These are phyloP conservation scores for Allium cepa DNA, from an alignment of 106 monocot genomes.

Conservation along the genomic window DNA sequence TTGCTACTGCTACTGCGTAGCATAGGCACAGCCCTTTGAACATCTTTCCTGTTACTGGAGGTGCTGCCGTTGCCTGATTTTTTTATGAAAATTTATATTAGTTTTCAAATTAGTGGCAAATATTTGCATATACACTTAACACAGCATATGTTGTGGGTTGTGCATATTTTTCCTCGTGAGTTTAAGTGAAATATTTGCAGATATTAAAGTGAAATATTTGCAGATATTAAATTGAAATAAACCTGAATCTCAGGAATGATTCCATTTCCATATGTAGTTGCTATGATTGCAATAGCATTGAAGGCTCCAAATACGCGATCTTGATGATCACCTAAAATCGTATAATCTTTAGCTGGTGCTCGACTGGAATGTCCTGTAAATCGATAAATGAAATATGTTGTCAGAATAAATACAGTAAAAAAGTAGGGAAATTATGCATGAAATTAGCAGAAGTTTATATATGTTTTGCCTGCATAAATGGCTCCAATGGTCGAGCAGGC, in stretches of 20 bases:
- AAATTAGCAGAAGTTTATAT: too few species aligned
- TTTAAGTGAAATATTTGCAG: not conserved
- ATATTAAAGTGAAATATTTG: not conserved
- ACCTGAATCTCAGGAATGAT: conserved; percentile 96
- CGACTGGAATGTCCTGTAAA: conserved; percentile 29
- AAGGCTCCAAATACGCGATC: conserved; percentile 59
- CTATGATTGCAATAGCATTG: conserved; percentile 73
- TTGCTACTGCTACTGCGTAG: conserved; percentile 48
- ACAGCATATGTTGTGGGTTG: too few species aligned
- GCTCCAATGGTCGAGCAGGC: conserved; percentile 65
- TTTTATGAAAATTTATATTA: too few species aligned
- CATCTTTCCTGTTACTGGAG: conserved; percentile 91
- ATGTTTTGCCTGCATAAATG: conserved; percentile 41
- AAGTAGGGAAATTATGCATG: too few species aligned
- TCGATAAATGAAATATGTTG: not conserved
- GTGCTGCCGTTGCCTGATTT: conserved; percentile 58
- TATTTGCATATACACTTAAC: too few species aligned
- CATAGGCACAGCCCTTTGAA: conserved; percentile 92
- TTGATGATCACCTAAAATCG: conserved; percentile 19
- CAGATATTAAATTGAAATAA: not conserved
- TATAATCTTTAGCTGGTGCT: conserved; percentile 62
- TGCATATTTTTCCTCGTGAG: too few species aligned
- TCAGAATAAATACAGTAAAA: not conserved
- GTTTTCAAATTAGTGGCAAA: not conserved
- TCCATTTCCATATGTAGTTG: conserved; percentile 88